These are phyloP conservation scores for Aspergillus avenaceus DNA, from an alignment of 495 filamentous ascomycete genomes.

Conservation along the genomic window DNA sequence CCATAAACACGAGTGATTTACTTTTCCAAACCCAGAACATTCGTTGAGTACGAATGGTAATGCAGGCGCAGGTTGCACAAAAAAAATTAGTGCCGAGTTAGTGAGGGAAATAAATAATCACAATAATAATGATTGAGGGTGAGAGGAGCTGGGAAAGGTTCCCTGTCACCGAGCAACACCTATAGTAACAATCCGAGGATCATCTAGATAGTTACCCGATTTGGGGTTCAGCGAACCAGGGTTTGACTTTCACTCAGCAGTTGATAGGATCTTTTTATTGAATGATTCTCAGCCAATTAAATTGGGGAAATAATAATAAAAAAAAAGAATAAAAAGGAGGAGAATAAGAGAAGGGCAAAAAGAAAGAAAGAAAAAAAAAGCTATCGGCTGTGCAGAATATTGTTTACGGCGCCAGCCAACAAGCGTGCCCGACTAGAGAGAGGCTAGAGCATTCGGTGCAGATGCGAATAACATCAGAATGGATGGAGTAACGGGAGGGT, in stretches of 20 bases:
- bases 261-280: background rate
- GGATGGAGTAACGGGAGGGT: background rate
- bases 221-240: slow-evolving; percentile 1
- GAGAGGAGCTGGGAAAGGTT: too few relatives aligned
- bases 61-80: background rate
- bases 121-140: background rate
- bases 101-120: background rate
- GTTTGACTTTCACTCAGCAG: too few relatives aligned
- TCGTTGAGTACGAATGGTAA: background rate
- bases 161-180: too few relatives aligned
- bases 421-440: too few relatives aligned
- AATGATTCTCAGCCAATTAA: background rate
- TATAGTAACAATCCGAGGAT: too few relatives aligned
- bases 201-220: background rate
- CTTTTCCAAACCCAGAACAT: background rate
- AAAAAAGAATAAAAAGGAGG: background rate
- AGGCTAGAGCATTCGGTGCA: background rate
- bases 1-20: slow-evolving; percentile 13
- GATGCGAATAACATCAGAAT: background rate
- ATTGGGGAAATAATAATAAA: background rate
- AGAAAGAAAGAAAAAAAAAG: background rate
- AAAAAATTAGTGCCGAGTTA: too few relatives aligned
- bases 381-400: background rate
- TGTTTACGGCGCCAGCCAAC: background rate
- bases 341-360: background rate